Evolutionary conservation across 768 basidiomycete species (phyloP), one percentile per base, ranked within the genome.

Genomic region (Termitomyces sp.): DNA sequence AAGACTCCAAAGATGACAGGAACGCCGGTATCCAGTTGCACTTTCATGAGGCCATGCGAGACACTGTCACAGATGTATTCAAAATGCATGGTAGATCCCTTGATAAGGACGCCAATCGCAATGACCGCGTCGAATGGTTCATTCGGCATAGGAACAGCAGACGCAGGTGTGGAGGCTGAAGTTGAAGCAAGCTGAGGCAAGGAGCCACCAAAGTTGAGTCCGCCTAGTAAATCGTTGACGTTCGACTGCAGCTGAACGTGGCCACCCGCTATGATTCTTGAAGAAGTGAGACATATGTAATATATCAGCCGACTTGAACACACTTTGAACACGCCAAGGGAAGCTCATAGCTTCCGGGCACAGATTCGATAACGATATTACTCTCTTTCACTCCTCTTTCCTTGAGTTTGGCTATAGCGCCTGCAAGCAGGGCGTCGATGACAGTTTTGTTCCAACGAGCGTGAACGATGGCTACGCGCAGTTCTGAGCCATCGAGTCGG

Each of bases 71-170:
- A 91, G 72, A 98, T 99, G 81, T 99, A 99, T 73, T 99, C 97
- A 73, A 98, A 99, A 77, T 99, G 97, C 94, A 97, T 97, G 18
- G 97, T 98, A 1, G 86, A 80, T 54, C 97, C 96, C 72, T 99
- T 99, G 80, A 99, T 97, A 70, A 99, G 87, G 39, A 96, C 94
- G 15, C 97, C 97, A 68, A 98, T 93, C 55, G 97, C 95, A 70
- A 99, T 96, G 63, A 97, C 87, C 15, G 95, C 97, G 71, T 96
- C 89, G 66, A 98, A 98, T 0, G 96, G 89, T 56, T 81, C 78
- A 44, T 82, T 80, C 41, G 80, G 75, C 63, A 74, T 76, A 36
- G 64, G 55, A 16, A 72, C 61, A 55, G 67, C 57, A 24, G 63
- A 65, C 24, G 67, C 57, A 24, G 63, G 64, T 27, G 76, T 69